Evolutionary conservation across 345 rosid genomes (phyloP), one percentile per base, ranked within the genome.

Genomic region (Euclidium syriacum): DNA sequence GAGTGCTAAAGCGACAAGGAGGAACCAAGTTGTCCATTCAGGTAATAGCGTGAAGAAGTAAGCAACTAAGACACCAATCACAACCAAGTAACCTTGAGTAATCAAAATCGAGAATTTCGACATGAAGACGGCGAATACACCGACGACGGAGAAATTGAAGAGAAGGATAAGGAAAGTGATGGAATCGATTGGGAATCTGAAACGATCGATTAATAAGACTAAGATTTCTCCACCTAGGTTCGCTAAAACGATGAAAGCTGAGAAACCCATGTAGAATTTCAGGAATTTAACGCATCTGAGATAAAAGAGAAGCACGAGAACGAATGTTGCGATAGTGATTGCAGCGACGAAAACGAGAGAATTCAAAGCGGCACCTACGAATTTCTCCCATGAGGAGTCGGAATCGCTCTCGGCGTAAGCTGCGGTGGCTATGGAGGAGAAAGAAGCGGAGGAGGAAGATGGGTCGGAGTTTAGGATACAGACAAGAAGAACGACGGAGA

Each of bases 1-100:
- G 58, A 92, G 58, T 19, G 95, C 83, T 79, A 92, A 63, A 36
- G 95, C 95, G 26, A 92, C 81, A 39, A 92, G 75, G n/a, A 88
- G 76, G 16, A 67, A 75, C 98, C 96, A 92, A 63, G 96, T 92
- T 4, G 98, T 88, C 98, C 95, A 92, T 58, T 92, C 96, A 53
- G 98, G 95, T 20, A 92, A 67, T 44, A 86, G 75, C 12, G 96
- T 88, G 62, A 88, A 92, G 87, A 95, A 88, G 78, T 79, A 92
- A 61, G 98, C 98, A 66, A 88, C 95, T 48, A 92, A 67, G 54
- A 86, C 75, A 40, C 98, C 98, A 67, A 92, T 88, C 14, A 77
- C 68, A 52, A 92, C 94, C 76, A 91, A 78, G 65, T 92, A 92
- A 1, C 73, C 84, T 58, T 88, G 98, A 25, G 96, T 85, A 35